Evolutionary conservation across 306 rosid species (phyloP), one percentile per base, ranked within the genome.

Genomic region (Lathyrus oleraceus): DNA sequence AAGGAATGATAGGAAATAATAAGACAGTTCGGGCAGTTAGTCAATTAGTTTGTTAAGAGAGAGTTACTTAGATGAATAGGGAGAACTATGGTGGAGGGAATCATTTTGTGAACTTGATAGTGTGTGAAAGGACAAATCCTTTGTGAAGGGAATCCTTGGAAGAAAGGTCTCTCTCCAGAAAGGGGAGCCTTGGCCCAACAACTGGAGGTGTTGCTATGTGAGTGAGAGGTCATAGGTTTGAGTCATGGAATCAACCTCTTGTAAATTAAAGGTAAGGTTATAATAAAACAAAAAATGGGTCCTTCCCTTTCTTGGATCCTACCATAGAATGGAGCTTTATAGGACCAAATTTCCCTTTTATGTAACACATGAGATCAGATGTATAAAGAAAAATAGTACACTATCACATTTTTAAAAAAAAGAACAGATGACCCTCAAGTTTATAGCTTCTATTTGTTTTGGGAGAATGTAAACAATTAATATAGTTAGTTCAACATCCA

Each of bases 351-450:
- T 63, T 40, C 53, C 69, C 53, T 63, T 63, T 63, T 63, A 21
- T 54, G 5, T 68, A 52, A 16, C 61, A 65, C 56, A 62, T 35
- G 16, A 10, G 27, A 67, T 19, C 16, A 10, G 27, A 67, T 19
- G 12, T 52, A 23, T 38, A 53, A 11, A 40, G 4, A 36, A 48
- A 67, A 51, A 65, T 28, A 28, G 57, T 40, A 43, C 15, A 59
- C 51, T 61, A 48, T 47, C 21, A 65, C 56, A 65, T 10, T 47
- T 61, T 44, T 36, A 65, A 57, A 51, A 76, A 76, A 61, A 76
- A 67, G 47, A 61, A 57, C 40, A 61, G 47, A 54, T 64, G 69
- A 82, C 21, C 60, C 57, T 49, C 42, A 69, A 54, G 63, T 59
- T 30, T 53, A 65, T 58, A 49, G 65, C 61, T 51, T 62, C 71